phyloP scores from a whole-genome alignment of 2,329 filamentous ascomycete genomes.

The Trichoderma harzianum region DNA sequence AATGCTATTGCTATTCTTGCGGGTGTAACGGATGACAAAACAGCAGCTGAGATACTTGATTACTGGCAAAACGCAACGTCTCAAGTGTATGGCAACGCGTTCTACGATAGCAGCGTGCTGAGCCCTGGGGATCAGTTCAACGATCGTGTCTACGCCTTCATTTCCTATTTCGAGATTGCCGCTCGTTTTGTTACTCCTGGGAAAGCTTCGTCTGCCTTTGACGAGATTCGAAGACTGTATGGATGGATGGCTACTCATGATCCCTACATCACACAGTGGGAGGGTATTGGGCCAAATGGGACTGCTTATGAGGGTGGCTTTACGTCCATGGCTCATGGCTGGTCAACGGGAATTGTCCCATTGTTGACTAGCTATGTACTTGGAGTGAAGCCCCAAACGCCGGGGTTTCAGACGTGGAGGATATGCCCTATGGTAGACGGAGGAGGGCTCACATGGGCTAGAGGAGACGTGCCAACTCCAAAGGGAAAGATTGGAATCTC shows the following conservation, averaged over 20 bases:
- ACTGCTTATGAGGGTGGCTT: slow-evolving; percentile 43
- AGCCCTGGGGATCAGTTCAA: slow-evolving; percentile 33
- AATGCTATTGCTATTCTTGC: slow-evolving; percentile 46
- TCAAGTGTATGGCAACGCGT: slow-evolving; percentile 47
- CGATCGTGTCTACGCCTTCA: slow-evolving; percentile 49
- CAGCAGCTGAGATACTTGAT: slow-evolving; percentile 35
- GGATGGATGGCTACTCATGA: slow-evolving; percentile 49
- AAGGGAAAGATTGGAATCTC: slow-evolving; percentile 21
- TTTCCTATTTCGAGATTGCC: slow-evolving; percentile 52
- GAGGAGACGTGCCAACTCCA: slow-evolving; percentile 42
- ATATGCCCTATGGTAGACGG: slow-evolving; percentile 35
- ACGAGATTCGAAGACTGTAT: slow-evolving; percentile 46
- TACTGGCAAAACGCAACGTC: slow-evolving; percentile 39
- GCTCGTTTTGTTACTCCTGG: slow-evolving; percentile 41
- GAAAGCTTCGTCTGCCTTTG: slow-evolving; percentile 36
- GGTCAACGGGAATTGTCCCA: slow-evolving; percentile 50
- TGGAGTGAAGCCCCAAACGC: slow-evolving; percentile 42
- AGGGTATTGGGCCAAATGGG: slow-evolving; percentile 45
- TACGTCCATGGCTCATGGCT: slow-evolving; percentile 50
- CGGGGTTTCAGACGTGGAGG: slow-evolving; percentile 42
- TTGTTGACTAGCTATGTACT: slow-evolving; percentile 45
- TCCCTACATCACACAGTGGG: slow-evolving; percentile 48
- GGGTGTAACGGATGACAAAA: slow-evolving; percentile 30
- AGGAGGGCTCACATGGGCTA: slow-evolving; percentile 41
- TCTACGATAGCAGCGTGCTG: slow-evolving; percentile 46